Percentiles rank a stretch among this genome's conserved stretches.
Conservation (phyloP, 345 rosid species). For the Gossypium australe region DNA sequence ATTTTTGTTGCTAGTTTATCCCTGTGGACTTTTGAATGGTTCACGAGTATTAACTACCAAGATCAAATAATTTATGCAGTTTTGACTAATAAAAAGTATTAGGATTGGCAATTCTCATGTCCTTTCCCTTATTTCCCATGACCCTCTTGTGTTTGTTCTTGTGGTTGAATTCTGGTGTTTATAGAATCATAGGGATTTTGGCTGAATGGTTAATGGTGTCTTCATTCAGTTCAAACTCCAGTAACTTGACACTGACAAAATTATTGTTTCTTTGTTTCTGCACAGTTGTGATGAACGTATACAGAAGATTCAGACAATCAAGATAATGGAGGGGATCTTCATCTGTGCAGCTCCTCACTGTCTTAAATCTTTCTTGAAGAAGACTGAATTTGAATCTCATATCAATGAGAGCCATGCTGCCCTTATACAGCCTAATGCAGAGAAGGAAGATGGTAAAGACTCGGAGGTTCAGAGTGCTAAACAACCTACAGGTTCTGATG, state of each 20-base stretch:
- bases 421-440: constrained; percentile 59
- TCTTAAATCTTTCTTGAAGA: constrained; percentile 84
- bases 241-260: neutral
- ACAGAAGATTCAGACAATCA: constrained; percentile 91
- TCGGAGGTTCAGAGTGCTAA: constrained; percentile 64
- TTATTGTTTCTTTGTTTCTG: constrained; percentile 11
- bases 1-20: neutral
- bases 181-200: too few species aligned
- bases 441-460: constrained; percentile 65
- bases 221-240: too few species aligned
- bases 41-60: neutral
- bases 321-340: constrained; percentile 94
- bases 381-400: constrained; percentile 71
- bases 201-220: too few species aligned
- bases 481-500: constrained; percentile 63
- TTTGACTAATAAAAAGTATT: neutral
- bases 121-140: neutral
- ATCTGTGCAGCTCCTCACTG: constrained; percentile 99
- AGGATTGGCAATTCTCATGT: neutral
- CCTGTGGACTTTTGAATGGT: too few species aligned
- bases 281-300: constrained; percentile 89
- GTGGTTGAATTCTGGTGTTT: too few species aligned
- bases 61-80: neutral
- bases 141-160: too few species aligned
- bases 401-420: constrained; percentile 57